Evolutionary conservation across 345 rosid species (phyloP).

Genomic region (Excoecaria agallocha): DNA sequence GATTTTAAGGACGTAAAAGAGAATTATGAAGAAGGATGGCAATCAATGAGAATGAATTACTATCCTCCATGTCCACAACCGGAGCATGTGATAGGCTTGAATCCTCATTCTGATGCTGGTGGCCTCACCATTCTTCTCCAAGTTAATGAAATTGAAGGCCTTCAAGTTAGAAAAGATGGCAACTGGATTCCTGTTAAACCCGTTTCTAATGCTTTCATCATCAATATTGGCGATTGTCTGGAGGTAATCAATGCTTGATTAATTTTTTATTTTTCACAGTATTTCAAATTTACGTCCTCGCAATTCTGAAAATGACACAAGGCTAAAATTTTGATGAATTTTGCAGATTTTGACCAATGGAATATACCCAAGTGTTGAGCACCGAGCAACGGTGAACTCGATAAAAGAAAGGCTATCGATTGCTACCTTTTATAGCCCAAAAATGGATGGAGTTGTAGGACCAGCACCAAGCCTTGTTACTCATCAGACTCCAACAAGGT

Average conservation of each 20-base stretch:
- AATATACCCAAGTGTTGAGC: constrained; percentile 18
- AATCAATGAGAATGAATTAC: constrained; percentile 29
- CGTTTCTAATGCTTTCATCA: constrained; percentile 27
- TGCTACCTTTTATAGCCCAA: constrained; percentile 3
- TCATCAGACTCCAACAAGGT: constrained; percentile 6
- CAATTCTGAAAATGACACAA: no score
- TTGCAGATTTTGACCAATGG: constrained; percentile 16
- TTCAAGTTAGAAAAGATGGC: constrained; percentile 26
- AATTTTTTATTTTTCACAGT: no score
- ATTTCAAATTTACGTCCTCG: no score
- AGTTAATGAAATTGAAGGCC: constrained; percentile 29
- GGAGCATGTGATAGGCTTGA: constrained; percentile 25
- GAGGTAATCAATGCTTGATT: constrained; percentile 10
- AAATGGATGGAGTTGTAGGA: constrained; percentile 10
- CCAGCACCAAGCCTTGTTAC: constrained; percentile 21
- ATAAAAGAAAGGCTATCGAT: constrained; percentile 15
- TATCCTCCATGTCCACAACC: constrained; percentile 32
- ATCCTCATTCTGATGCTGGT: constrained; percentile 27
- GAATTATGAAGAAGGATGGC: constrained; percentile 20
- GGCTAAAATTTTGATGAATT: not conserved
- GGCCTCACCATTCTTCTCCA: constrained; percentile 29
- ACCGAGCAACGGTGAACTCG: constrained; percentile 9
- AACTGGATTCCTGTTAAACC: constrained; percentile 34
- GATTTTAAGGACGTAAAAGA: constrained; percentile 17
- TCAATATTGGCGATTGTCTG: constrained; percentile 27